Evolutionary conservation across 2,329 filamentous ascomycete species (phyloP), one percentile per base, ranked within the genome.

Genomic region (Fusarium nodosum): DNA sequence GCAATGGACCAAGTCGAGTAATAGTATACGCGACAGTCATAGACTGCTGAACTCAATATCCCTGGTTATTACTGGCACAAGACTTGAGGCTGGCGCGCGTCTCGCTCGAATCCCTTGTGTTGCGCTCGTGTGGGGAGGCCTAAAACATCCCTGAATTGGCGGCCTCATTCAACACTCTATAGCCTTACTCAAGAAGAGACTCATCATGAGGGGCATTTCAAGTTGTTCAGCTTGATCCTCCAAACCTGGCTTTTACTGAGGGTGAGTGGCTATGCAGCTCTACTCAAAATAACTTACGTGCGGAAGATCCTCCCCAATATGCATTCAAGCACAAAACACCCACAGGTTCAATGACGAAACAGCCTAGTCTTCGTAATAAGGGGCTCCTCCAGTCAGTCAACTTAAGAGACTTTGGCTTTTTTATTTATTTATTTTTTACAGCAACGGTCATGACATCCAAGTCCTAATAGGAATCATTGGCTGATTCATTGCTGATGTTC

Each of bases 41-140:
- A 44, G 63, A 63, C 60, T 51, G 42, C 60, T 50, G 60, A 42
- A 56, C 18, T 52, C 54, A 41, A 38, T 41, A 64, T 65, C 63
- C 68, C 54, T 64, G 68, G 24, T 57, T 56, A 28, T 65, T 52
- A 56, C 56, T 66, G 59, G 50, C 59, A 66, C 54, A 50, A 61
- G 55, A 60, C 56, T 67, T 67, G 54, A 59, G 61, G 57, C 68
- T 68, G 62, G 65, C 59, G 64, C 64, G 68, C 52, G 58, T 41
- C 59, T 67, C 55, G 54, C 48, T 57, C 54, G 48, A 55, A 56
- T 68, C 63, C 59, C 45, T 57, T 61, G 56, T 62, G 56, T 42
- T 48, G 36, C 51, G 48, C 20, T 51, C 47, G 41, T 61, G 44
- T 54, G 47, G 52, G 53, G 33, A 45, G 56, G 34, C 20, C 22